Conservation (phyloP, 768 basidiomycete genomes). For the Rhizopogon vesiculosus region DNA sequence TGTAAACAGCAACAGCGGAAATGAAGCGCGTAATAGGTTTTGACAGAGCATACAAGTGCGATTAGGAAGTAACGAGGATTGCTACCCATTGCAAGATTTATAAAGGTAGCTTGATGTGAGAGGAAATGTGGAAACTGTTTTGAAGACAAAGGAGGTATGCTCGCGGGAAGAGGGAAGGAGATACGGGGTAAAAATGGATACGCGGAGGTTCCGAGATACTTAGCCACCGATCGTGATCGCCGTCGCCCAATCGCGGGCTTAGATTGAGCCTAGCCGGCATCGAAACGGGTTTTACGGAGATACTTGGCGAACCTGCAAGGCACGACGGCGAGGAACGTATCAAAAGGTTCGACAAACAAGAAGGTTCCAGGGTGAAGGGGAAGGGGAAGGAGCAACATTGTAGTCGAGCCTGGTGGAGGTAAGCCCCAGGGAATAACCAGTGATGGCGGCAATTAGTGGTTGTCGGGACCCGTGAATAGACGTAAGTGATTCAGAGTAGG, state of each 20-base stretch:
- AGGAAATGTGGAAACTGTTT: neutral
- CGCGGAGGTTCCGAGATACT: neutral
- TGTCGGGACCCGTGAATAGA: too few species aligned
- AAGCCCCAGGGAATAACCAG: too few species aligned
- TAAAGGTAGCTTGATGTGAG: neutral
- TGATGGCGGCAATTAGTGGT: too few species aligned
- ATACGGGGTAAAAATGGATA: neutral
- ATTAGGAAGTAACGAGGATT: neutral
- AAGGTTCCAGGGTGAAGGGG: neutral
- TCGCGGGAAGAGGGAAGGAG: neutral
- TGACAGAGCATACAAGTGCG: neutral
- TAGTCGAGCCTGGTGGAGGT: too few species aligned
- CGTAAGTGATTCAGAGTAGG: too few species aligned
- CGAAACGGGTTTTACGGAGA: constrained; percentile 4
- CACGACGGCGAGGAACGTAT: neutral
- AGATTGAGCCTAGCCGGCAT: constrained; percentile 1
- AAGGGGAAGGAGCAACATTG: too few species aligned
- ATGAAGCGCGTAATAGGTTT: neutral
- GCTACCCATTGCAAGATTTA: neutral
- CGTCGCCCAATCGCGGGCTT: neutral
- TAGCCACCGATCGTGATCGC: constrained; percentile 1
- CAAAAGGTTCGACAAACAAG: neutral
- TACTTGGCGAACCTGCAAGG: neutral
- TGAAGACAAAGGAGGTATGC: too few species aligned
- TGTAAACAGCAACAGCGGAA: neutral